A percentile compares a stretch with the other conserved stretches of the same genome.
Conservation (phyloP, 2,329 filamentous ascomycete species). For the Hirsutella thompsonii region DNA sequence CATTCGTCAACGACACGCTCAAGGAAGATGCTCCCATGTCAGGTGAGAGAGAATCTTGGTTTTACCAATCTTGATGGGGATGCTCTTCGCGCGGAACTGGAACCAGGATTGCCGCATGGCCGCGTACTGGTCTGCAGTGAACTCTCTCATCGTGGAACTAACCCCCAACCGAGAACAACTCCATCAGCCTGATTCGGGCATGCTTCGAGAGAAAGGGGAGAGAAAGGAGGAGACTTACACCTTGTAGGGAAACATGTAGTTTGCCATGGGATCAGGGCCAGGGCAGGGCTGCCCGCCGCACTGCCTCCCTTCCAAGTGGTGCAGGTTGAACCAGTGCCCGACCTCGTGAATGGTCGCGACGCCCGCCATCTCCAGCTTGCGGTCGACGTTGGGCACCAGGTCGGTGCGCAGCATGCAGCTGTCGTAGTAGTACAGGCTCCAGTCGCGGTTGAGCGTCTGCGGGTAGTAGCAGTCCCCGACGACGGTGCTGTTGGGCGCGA, state of each 20-base stretch:
- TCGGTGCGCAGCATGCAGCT: not conserved
- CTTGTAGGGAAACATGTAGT: not conserved
- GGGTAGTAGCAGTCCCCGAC: not conserved
- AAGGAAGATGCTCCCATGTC: no score
- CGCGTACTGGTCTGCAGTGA: no score
- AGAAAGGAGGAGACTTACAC: not conserved
- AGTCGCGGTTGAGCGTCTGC: not conserved
- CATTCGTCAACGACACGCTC: no score
- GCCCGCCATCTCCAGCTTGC: not conserved
- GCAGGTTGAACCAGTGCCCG: not conserved
- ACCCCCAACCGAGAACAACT: no score
- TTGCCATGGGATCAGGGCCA: not conserved
- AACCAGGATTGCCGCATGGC: no score
- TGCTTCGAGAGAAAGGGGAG: no score
- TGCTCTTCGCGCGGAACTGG: no score
- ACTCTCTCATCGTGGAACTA: not conserved
- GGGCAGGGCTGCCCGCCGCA: not conserved
- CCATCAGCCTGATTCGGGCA: not conserved
- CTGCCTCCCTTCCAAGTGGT: not conserved
- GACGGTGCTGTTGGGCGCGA: not conserved
- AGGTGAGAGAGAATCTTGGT: no score
- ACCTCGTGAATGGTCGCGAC: not conserved
- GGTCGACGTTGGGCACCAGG: not conserved
- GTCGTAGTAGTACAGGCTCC: not conserved
- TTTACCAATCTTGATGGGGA: no score